These are phyloP conservation scores for Tylopilus subfusipes DNA, from an alignment of 768 basidiomycete species.

Conservation along the genomic window DNA sequence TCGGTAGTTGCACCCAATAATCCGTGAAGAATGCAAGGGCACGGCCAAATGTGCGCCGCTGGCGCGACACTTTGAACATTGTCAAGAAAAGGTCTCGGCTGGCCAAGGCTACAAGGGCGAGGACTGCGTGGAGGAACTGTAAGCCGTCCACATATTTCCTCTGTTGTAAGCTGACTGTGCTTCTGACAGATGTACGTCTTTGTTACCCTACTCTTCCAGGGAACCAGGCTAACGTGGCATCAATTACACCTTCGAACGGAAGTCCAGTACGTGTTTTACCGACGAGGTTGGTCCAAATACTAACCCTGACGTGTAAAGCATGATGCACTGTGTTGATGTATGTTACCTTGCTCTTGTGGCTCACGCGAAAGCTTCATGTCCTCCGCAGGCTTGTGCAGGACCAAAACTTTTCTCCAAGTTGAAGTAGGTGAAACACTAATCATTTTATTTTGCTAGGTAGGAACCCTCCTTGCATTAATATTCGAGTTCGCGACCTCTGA, in stretches of 20 bases:
- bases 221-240: constrained; percentile 8
- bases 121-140: constrained; percentile 92
- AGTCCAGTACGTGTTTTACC: constrained; percentile 63
- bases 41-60: constrained; percentile 62
- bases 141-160: constrained; percentile 30
- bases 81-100: constrained; percentile 79
- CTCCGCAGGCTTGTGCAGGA: constrained; percentile 49
- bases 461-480: neutral
- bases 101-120: constrained; percentile 87
- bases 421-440: constrained; percentile 19
- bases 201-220: neutral
- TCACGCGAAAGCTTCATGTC: constrained; percentile 2
- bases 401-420: constrained; percentile 84
- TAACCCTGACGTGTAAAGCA: constrained; percentile 38
- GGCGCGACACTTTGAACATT: constrained; percentile 84
- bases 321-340: constrained; percentile 95
- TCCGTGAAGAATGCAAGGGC: constrained; percentile 75
- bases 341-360: constrained; percentile 25
- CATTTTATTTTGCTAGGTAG: constrained; percentile 17
- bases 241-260: neutral
- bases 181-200: constrained; percentile 24
- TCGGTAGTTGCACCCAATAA: constrained; percentile 57
- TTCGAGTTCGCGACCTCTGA: neutral
- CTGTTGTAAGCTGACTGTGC: neutral
- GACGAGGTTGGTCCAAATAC: neutral